Base-by-base conservation (phyloP, 2,329 filamentous ascomycete genomes). In the Periconia sp. region DNA sequence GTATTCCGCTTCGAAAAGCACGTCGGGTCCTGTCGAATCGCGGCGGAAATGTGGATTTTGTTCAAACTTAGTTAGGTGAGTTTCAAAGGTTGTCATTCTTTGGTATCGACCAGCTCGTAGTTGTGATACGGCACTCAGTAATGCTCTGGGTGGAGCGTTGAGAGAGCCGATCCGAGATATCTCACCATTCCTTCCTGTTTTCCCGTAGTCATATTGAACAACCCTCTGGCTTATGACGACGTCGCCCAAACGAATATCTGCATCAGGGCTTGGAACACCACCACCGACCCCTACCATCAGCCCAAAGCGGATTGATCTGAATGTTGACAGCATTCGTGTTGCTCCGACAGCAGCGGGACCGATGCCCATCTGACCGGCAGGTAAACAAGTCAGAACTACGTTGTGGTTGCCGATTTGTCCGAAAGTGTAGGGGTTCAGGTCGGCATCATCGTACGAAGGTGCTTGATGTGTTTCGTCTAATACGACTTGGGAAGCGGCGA, bases 331-430 rank as follows among this genome's bases (percentile, higher is more conserved):
- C 43, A 45, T 45, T 17, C 23, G 43, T 6, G n/a, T 30, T 30
- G 43, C 43, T 11, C 18, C 43, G 10, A 17, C 43, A 11, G 43
- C 43, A 31, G 43, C 23, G 6, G 64, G 51, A 33, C 20, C 63
- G 3, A 50, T 72, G 14, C 73, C 73, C 41, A 65, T 63, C 33
- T 57, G 49, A 27, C 70, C 66, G 15, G 33, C 47, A 10, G 47
- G 47, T 10, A 49, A 35, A 18, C 33, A 9, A 7, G 47, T 37
- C 10, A 49, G 6, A 20, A 49, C 35, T 3, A 49, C 35, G 27
- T 49, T 49, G 33, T 49, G 47, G 3, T 23, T 14, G 18, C 47
- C 47, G 27, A 49, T 42, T 15, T 35, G 47, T 17, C 47, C 47
- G 30, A 49, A 37, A 10, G 47, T 37, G 41, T 50, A 50, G 20